Base-by-base conservation (phyloP, 768 basidiomycete genomes). In the Podaxis sp. region DNA sequence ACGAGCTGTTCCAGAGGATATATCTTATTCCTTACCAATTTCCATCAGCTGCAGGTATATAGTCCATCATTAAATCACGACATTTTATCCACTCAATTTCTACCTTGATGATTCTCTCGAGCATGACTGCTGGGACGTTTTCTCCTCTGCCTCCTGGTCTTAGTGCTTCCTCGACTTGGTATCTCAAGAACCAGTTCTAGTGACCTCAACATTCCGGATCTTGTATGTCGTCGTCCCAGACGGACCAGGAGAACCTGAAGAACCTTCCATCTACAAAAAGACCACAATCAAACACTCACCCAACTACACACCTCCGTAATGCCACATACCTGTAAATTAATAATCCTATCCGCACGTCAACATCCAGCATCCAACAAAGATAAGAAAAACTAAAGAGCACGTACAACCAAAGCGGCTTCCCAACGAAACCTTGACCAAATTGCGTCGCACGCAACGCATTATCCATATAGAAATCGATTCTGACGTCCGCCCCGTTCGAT, bases 161-260 rank as follows among this genome's bases (percentile, higher is more conserved):
- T 33, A 33, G 29, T 33, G 1, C 7, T 33, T 33, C 29, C 6
- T 33, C 29, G 7, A 8, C 6, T 33, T 33, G 29, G 7, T 8
- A 7, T 2, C 29, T 33, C 29, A 33, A 33, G 33, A 9, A 6
- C 33, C 33, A 33, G 73, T 74, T 55, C 75, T 67, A 8, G 76
- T 80, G 15, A 80, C 70, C 47, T 74, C 57, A 12, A 80, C 65
- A 55, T 80, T 79, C n/a, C 79, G 76, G 59, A 72, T 69, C 63
- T 77, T 76, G 66, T 79, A 80, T 2, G 74, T 78, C 2, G 79
- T 79, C 17, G 75, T 76, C 13, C 76, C 76, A 1, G 68, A 69
- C 0, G 79, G 79, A 12, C 79, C 79, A 27, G 79, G 79, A 52
- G 76, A 74, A 6, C 79, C 79, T 7, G 79, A 74, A 59, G 79